phyloP scores from a whole-genome alignment of 805 yeast species.

The Yarrowia bubula region DNA sequence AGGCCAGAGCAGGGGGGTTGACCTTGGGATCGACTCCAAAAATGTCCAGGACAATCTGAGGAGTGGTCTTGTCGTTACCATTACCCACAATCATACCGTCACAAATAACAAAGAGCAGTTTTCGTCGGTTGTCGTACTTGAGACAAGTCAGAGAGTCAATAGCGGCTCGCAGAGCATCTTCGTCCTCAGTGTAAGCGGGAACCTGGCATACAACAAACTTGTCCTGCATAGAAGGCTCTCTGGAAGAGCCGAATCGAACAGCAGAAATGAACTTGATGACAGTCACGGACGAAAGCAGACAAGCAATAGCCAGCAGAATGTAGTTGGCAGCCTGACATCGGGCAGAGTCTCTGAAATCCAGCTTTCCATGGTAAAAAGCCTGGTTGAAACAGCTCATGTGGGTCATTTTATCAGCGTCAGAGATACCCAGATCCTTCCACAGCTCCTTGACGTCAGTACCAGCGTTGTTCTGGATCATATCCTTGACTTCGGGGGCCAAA shows the following conservation, averaged over 20 bases:
- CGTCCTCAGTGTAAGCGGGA: slow-evolving; percentile 57
- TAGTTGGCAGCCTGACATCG: slow-evolving; percentile 44
- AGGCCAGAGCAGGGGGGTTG: slow-evolving; percentile 52
- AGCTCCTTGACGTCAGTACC: slow-evolving; percentile 42
- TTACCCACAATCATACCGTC: slow-evolving; percentile 62
- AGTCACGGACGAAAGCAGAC: slow-evolving; percentile 41
- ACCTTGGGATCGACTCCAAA: slow-evolving; percentile 48
- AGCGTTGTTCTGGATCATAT: slow-evolving; percentile 38
- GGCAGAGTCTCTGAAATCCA: slow-evolving; percentile 43
- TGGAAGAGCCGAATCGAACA: slow-evolving; percentile 41
- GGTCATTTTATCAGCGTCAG: slow-evolving; percentile 33
- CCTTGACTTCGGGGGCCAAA: slow-evolving; percentile 38
- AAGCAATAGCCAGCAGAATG: slow-evolving; percentile 43
- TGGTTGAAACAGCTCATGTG: slow-evolving; percentile 41
- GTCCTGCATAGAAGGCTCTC: slow-evolving; percentile 42
- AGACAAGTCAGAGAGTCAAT: slow-evolving; percentile 57
- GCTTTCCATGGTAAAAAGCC: slow-evolving; percentile 40
- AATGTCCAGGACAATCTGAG: slow-evolving; percentile 50
- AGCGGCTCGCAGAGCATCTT: slow-evolving; percentile 53
- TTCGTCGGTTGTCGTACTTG: slow-evolving; percentile 56
- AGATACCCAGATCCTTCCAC: slow-evolving; percentile 34
- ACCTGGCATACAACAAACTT: slow-evolving; percentile 45
- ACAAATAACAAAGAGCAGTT: slow-evolving; percentile 54
- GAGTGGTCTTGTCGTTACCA: slow-evolving; percentile 57
- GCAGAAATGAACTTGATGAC: slow-evolving; percentile 44